Conservation (phyloP, 441 rosid genomes). For the Jatropha multifida region DNA sequence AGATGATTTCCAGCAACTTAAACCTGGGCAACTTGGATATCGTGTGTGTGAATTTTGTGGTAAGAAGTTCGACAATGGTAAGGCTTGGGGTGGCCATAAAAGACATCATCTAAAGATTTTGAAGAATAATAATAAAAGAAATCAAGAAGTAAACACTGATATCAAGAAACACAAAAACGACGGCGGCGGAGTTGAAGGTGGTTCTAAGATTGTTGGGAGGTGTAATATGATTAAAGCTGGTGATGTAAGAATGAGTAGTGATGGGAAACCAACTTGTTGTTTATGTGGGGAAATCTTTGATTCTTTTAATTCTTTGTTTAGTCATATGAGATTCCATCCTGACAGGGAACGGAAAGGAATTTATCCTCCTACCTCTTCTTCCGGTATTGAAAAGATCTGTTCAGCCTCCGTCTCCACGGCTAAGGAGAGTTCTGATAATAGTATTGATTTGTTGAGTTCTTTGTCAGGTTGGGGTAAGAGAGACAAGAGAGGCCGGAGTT, state of each 20-base stretch:
- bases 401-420: no score
- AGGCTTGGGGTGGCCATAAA: slow-evolving; percentile 31
- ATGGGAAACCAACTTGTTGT: slow-evolving; percentile 26
- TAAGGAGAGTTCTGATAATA: neutral
- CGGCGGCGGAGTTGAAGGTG: neutral
- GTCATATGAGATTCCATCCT: slow-evolving; percentile 65
- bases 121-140: neutral
- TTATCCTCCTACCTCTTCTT: slow-evolving; percentile 27
- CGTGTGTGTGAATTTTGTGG: slow-evolving; percentile 25
- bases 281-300: slow-evolving; percentile 39
- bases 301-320: slow-evolving; percentile 47
- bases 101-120: slow-evolving; percentile 18
- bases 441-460: slow-evolving; percentile 3
- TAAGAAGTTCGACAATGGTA: slow-evolving; percentile 19
- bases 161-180: neutral
- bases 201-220: neutral
- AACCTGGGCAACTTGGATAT: neutral
- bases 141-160: neutral
- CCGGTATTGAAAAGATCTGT: neutral
- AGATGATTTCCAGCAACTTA: neutral
- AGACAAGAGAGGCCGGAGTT: slow-evolving; percentile 10
- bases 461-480: neutral
- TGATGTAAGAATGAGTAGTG: neutral
- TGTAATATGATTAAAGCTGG: slow-evolving; percentile 9
- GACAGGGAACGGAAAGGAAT: slow-evolving; percentile 45